Base-by-base conservation (phyloP, 352 stramenopile species). In the Phytophthora pini region DNA sequence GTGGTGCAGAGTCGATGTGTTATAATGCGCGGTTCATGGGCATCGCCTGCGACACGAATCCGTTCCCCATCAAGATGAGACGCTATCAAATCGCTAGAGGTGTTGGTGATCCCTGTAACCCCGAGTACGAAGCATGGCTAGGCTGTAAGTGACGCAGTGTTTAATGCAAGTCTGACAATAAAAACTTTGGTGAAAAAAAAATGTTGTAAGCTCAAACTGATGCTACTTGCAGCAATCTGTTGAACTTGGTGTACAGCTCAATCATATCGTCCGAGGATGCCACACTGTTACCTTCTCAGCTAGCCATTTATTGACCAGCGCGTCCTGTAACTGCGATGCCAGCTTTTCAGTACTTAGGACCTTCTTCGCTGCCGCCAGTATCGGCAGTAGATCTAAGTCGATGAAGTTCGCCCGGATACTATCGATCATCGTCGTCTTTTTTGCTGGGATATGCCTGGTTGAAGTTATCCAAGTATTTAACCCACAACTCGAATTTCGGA, bases 11-110 rank as follows among this genome's bases (percentile, higher is more conserved):
- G 41, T 65, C 65, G 1, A 81, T 81, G 64, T 81, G 76, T 51
- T 82, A 70, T 44, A 79, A 75, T 39, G 66, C 62, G 6, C 31
- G 70, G 17, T 70, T 72, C 47, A 75, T 74, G 56, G 41, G 49
- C 2, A 65, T 83, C 2, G 54, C 65, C 8, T 83, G 75, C 38
- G 48, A 64, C 27, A 38, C 48, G 15, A 72, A 63, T 24, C 20
- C 52, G 7, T 70, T 73, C 38, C 58, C 63, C 1, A 76, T 76
- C 5, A 54, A 63, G 29, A 68, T 76, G 54, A 60, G 66, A 2
- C 61, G 63, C 1, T 15, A 26, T 9, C 70, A 79, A 47, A 79
- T 79, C 27, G 53, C 34, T 38, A 17, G 59, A 3, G 32, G 44
- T 7, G 54, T 80, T 12, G 74, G 63, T 0, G 54, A 49, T 17